Conservation (phyloP, 2,329 filamentous ascomycete species). For the Tolypocladium ovalisporum region DNA sequence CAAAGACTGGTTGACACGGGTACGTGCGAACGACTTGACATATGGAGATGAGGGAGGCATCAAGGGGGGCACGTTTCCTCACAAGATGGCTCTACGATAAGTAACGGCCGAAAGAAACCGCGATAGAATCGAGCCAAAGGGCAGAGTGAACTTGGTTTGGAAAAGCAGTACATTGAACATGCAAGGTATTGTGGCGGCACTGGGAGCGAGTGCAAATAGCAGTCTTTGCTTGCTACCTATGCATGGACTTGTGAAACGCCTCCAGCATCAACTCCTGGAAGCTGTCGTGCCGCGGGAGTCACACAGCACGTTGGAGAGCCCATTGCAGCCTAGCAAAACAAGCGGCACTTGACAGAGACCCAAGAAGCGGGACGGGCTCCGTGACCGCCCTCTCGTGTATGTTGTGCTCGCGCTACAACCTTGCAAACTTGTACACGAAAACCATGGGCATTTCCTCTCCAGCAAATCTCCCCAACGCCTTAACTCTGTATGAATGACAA, state of each 20-base stretch:
- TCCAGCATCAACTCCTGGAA: not conserved
- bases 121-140: too few species aligned
- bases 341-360: not conserved
- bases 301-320: not conserved
- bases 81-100: not conserved
- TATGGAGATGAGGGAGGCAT: too few species aligned
- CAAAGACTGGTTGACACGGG: not conserved
- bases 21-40: too few species aligned
- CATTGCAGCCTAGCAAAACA: not conserved
- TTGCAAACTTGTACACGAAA: not conserved
- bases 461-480: slow-evolving; percentile 19
- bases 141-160: not conserved
- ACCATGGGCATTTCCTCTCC: slow-evolving; percentile 4
- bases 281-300: not conserved
- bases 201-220: not conserved
- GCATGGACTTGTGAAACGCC: not conserved
- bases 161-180: not conserved
- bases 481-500: slow-evolving; percentile 5
- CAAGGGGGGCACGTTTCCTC: too few species aligned
- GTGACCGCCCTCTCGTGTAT: not conserved
- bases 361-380: not conserved
- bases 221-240: too few species aligned
- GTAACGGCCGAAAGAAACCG: not conserved
- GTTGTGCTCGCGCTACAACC: not conserved
- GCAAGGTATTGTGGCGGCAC: not conserved